Conservation (phyloP, 495 filamentous ascomycete species). For the Monascus purpureus region DNA sequence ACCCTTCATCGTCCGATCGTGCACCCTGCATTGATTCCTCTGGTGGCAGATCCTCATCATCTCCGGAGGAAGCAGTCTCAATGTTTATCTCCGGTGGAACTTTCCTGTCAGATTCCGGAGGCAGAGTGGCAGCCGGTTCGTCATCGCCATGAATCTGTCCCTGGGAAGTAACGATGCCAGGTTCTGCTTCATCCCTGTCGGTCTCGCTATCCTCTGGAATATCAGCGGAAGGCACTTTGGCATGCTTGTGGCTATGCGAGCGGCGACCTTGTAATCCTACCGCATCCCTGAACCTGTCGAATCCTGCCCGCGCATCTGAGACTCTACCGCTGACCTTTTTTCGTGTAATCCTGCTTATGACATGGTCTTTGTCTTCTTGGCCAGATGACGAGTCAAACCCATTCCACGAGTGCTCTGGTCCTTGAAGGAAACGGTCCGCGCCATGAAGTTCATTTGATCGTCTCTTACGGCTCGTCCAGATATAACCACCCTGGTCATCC, state of each 20-base stretch:
- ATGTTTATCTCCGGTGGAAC: conserved; percentile 25
- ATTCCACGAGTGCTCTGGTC: conserved; percentile 18
- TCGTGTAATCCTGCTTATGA: conserved; percentile 51
- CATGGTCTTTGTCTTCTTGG: conserved; percentile 48
- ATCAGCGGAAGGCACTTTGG: conserved; percentile 23
- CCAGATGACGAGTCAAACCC: conserved; percentile 10
- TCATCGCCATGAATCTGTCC: conserved; percentile 7
- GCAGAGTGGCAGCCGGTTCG: conserved; percentile 4
- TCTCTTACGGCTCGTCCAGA: conserved; percentile 46
- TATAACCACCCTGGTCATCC: conserved; percentile 49
- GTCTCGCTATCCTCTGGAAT: conserved; percentile 22
- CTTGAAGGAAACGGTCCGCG: conserved; percentile 15
- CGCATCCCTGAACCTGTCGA: conserved; percentile 74
- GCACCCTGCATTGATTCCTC: conserved; percentile 8
- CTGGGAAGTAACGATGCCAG: conserved; percentile 4
- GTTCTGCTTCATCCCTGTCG: conserved; percentile 7
- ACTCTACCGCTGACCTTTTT: conserved; percentile 69
- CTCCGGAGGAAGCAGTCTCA: conserved; percentile 12
- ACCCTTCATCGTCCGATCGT: conserved; percentile 13
- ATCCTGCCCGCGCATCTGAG: conserved; percentile 69
- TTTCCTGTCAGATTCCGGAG: conserved; percentile 9
- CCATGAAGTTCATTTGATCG: conserved; percentile 25
- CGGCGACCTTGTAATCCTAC: conserved; percentile 45
- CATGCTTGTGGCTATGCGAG: conserved; percentile 30
- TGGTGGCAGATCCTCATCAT: conserved; percentile 7